Base-by-base conservation (phyloP, 768 basidiomycete genomes). In the Mycena amicta region DNA sequence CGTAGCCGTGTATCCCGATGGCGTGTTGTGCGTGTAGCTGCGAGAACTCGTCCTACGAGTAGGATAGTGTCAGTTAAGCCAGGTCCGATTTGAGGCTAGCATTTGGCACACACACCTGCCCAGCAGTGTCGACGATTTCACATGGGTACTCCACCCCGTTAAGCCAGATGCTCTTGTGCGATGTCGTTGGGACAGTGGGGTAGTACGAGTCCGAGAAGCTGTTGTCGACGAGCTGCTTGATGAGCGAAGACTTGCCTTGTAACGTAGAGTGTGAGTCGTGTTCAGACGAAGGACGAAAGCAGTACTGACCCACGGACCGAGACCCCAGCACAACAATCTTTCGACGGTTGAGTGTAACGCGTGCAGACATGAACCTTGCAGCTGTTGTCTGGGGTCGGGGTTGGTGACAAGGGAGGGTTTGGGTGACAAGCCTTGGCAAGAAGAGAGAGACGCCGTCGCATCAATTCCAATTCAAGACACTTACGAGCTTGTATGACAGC, bases 81-180 rank as follows among this genome's bases (percentile, higher is more conserved):
- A 18, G 33, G 33, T 8, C 46, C 55, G 33, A 37, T 37, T 18
- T 37, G 53, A 56, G 52, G 31, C 55, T 55, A 57, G 29, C 55
- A 5, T 31, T 30, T 23, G 11, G 28, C 6, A 30, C 39, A 71
- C 84, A 62, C 58, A 93, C 95, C 86, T 98, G 96, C 27, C 96
- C 96, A 51, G 96, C 96, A 62, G 94, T 96, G 73, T 98, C 96
- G 67, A 98, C 93, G 77, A 98, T 95, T 75, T 96, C 94, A 75
- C 95, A 95, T 60, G 94, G 89, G 68, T 95, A 98, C 68, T 95
- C 93, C 29, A 88, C 81, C 50, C 95, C 95, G 55, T 92, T 92
- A 78, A 91, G 89, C 57, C 82, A 83, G 68, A 98, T 86, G 59
- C 81, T 87, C 81, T 96, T 97, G 52, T 86, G 81, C 72, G 88